These are phyloP conservation scores for Chaetomium cochliodes DNA, from an alignment of 495 filamentous ascomycete genomes.

Conservation along the genomic window DNA sequence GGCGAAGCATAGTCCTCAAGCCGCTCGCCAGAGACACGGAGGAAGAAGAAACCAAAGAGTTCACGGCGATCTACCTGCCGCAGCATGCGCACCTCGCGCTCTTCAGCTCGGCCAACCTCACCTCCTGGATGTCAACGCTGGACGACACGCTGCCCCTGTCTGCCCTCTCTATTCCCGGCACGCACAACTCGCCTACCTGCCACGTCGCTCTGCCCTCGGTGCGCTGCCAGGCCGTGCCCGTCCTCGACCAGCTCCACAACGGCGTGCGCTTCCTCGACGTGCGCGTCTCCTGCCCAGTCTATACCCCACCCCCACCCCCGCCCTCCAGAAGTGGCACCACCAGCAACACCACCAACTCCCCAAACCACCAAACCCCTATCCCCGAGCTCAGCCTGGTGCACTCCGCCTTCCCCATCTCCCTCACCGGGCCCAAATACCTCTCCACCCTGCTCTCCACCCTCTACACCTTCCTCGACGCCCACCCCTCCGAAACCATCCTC, in stretches of 20 bases:
- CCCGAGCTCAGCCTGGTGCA: conserved; percentile 57
- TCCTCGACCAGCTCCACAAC: conserved; percentile 76
- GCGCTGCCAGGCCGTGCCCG: conserved; percentile 81
- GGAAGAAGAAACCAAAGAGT: conserved; percentile 41
- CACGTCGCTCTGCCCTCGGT: conserved; percentile 85
- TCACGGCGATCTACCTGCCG: conserved; percentile 72
- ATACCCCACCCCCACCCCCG: not conserved
- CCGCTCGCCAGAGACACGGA: conserved; percentile 19
- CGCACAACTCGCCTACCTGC: conserved; percentile 88
- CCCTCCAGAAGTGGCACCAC: not conserved
- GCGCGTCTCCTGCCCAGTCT: conserved; percentile 54
- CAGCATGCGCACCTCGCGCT: conserved; percentile 66
- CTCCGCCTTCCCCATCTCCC: conserved; percentile 48
- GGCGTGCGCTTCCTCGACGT: conserved; percentile 95
- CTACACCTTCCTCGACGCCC: conserved; percentile 69
- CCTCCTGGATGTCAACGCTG: conserved; percentile 78
- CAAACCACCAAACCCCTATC: not conserved
- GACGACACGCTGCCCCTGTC: conserved; percentile 67
- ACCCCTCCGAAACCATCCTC: conserved; percentile 80
- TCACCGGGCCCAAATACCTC: conserved; percentile 64
- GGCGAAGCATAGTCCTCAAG: conserved; percentile 37
- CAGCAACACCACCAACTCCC: conserved; percentile 36
- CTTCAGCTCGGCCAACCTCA: conserved; percentile 67
- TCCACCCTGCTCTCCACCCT: conserved; percentile 65
- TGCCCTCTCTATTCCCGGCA: conserved; percentile 86